Base-by-base conservation (phyloP, 192 early-diverging fungal genomes). In the Gonapodya prolifera region DNA sequence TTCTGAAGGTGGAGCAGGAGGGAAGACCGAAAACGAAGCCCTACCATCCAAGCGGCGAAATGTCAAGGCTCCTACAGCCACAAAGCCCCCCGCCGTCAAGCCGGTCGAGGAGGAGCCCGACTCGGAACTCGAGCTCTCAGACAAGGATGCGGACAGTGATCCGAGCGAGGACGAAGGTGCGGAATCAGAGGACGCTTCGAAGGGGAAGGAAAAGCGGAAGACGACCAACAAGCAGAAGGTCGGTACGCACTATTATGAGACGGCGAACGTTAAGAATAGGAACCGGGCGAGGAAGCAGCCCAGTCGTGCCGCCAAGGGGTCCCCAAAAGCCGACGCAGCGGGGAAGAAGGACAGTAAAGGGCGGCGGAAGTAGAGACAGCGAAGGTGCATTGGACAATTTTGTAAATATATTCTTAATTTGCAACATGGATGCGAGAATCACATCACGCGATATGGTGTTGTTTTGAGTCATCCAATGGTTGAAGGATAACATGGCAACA, bases 211-310 rank as follows among this genome's bases (percentile, higher is more conserved):
- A 28, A 80, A 88, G 36, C 90, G 95, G 70, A 93, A 93, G 92
- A 94, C 91, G 33, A 96, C 94, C 35, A 97, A 95, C 88, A 97
- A 97, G 86, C 78, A 80, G 69, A 96, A 96, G 85, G 89, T 94
- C 69, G 95, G 95, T 70, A 88, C 86, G 35, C 92, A 98, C 83
- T 99, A 89, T 83, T 99, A 99, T 78, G 91, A 92, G 76, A 86
- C 85, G 1, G 94, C 95, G 81, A 99, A 99, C 83, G 91, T 99
- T 82, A 99, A 99, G 88, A 97, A 97, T 84, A 86, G 87, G 83
- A 95, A 94, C 83, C 87, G 94, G 45, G 94, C 90, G 82, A 94
- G 93, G 81, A 17, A 70, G 28, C 28, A 29, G 30, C 71, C 71
- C 2, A 32, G 29, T 8, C 8, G 23, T 8, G 23, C 45, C 23